Evolutionary conservation across 2,329 filamentous ascomycete genomes (phyloP).

Genomic region (Knufia fluminis): DNA sequence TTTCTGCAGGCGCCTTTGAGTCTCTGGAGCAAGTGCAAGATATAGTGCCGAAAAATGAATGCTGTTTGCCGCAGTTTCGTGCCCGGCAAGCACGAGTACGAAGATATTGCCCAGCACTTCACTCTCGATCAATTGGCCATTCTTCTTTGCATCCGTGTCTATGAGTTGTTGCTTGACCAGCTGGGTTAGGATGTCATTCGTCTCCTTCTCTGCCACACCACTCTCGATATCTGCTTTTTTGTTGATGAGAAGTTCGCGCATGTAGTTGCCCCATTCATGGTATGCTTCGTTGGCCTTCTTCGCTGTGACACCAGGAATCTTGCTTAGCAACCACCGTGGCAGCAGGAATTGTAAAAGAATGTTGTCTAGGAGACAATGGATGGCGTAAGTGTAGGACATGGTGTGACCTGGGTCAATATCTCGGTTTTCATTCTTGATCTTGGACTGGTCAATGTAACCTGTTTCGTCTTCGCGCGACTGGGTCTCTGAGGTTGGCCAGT

Average conservation of each 20-base stretch:
- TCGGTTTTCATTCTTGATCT: conserved; percentile 22
- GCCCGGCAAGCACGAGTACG: conserved; percentile 58
- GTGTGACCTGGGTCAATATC: conserved; percentile 42
- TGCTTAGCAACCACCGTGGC: conserved; percentile 47
- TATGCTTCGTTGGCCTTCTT: conserved; percentile 47
- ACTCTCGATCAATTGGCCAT: conserved; percentile 21
- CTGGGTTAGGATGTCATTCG: conserved; percentile 49
- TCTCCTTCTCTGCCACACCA: conserved; percentile 30
- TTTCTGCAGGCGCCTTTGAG: conserved; percentile 57
- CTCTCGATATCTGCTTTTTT: conserved; percentile 44
- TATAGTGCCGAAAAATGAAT: conserved; percentile 62
- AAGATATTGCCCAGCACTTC: conserved; percentile 30
- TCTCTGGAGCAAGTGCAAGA: conserved; percentile 55
- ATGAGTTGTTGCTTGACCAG: conserved; percentile 37
- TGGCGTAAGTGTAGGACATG: conserved; percentile 56
- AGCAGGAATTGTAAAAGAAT: conserved; percentile 54
- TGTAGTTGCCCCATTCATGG: conserved; percentile 58
- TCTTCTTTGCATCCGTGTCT: conserved; percentile 22
- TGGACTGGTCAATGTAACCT: conserved; percentile 29
- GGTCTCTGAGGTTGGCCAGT: conserved; percentile 50
- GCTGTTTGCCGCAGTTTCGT: conserved; percentile 70
- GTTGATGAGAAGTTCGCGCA: conserved; percentile 57
- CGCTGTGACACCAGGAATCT: conserved; percentile 44
- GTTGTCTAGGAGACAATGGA: conserved; percentile 53
- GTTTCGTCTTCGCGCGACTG: conserved; percentile 34